Percentiles rank a stretch among this genome's conserved stretches.
phyloP scores from a whole-genome alignment of 2,329 filamentous ascomycete genomes.

The Xylaria hypoxylon region DNA sequence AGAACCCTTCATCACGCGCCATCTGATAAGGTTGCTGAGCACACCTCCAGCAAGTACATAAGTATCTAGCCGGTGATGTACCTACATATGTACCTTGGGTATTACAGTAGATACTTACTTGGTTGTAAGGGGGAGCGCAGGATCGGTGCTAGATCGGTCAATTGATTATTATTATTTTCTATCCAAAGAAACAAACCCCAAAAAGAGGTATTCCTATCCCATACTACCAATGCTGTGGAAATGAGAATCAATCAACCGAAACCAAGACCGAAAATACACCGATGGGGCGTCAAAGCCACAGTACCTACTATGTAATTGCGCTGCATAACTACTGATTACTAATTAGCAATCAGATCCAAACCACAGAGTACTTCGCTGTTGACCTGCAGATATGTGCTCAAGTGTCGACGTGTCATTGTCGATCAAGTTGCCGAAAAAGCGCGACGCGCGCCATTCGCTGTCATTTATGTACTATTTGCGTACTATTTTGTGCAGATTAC shows the following conservation, averaged over 20 bases:
- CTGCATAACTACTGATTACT: too few species aligned
- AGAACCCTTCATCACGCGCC: slow-evolving; percentile 24
- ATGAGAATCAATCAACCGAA: slow-evolving; percentile 6
- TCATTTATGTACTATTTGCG: background rate
- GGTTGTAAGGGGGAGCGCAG: background rate
- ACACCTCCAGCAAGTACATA: too few species aligned
- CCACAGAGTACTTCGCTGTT: background rate
- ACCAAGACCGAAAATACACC: slow-evolving; percentile 9
- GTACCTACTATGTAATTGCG: background rate
- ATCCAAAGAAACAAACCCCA: too few species aligned
- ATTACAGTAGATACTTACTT: too few species aligned
- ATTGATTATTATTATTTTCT: background rate
- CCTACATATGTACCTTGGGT: background rate
- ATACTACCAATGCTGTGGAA: slow-evolving; percentile 4
- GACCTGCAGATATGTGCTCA: background rate
- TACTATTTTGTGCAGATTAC: background rate
- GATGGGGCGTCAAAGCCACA: slow-evolving; percentile 1
- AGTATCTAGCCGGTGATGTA: slow-evolving; percentile 3
- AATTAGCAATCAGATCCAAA: background rate
- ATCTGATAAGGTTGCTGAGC: background rate
- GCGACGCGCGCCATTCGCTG: slow-evolving; percentile 2
- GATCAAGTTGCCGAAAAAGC: slow-evolving; percentile 16
- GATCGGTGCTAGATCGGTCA: slow-evolving; percentile 3
- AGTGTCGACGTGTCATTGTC: background rate
- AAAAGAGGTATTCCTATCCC: background rate